These are phyloP conservation scores for Nothopassalora personata DNA, from an alignment of 2,329 filamentous ascomycete genomes.

Conservation along the genomic window DNA sequence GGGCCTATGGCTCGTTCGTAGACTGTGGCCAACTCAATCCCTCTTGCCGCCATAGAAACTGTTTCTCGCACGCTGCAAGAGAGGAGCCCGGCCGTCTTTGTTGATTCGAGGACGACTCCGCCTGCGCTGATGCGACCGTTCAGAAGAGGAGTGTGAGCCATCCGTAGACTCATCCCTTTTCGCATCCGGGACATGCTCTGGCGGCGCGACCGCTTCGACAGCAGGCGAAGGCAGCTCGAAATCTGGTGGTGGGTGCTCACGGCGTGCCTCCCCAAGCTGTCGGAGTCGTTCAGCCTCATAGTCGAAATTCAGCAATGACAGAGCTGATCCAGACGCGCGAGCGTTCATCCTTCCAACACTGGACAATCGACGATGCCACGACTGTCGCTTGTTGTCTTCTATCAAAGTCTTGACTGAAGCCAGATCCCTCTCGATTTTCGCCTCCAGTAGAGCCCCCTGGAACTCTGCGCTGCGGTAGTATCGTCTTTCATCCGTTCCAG, in stretches of 20 bases:
- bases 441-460: slow-evolving; percentile 16
- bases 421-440: slow-evolving; percentile 10
- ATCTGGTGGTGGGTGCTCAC: neutral
- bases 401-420: neutral
- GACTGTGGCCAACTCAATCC: neutral
- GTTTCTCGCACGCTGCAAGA: neutral
- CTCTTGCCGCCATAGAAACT: neutral
- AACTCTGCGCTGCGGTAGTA: slow-evolving; percentile 20
- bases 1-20: too few relatives aligned
- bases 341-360: slow-evolving; percentile 2
- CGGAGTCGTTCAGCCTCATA: slow-evolving; percentile 1
- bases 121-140: neutral
- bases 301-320: slow-evolving; percentile 9
- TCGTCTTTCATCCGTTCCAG: slow-evolving; percentile 11
- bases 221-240: neutral
- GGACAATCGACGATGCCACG: slow-evolving; percentile 3
- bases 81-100: neutral
- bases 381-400: slow-evolving; percentile 5
- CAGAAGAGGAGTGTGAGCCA: neutral
- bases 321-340: slow-evolving; percentile 9
- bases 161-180: neutral
- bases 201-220: neutral
- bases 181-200: neutral
- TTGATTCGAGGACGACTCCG: neutral
- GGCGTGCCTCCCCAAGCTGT: neutral